Evolutionary conservation across 1,284 basidiomycete species (phyloP).

Genomic region (Cutaneotrichosporon dermatis): DNA sequence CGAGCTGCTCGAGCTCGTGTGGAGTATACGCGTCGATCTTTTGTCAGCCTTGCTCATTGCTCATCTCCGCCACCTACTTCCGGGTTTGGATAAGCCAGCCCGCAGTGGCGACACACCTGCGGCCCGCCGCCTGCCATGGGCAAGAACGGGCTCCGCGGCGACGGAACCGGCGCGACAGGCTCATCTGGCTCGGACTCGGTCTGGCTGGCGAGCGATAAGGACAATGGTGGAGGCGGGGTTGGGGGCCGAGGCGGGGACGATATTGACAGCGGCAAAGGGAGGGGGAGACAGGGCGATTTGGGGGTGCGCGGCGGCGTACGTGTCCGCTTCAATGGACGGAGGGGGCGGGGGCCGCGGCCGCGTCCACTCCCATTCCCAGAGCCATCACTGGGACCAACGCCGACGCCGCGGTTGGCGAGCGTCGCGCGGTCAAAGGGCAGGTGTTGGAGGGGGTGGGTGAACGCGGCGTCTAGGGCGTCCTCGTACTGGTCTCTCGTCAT

Average conservation of each 20-base stretch:
- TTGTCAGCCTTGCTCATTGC: not conserved
- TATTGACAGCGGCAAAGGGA: not conserved
- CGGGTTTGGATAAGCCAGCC: not conserved
- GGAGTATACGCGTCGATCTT: conserved; percentile 4
- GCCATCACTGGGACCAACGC: too few species aligned
- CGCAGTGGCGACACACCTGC: not conserved
- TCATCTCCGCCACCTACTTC: not conserved
- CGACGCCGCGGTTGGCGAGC: too few species aligned
- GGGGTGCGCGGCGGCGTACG: not conserved
- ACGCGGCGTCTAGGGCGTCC: not conserved
- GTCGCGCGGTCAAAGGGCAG: not conserved
- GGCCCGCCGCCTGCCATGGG: not conserved
- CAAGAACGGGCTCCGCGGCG: too few species aligned
- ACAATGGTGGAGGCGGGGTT: too few species aligned
- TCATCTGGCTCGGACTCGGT: too few species aligned
- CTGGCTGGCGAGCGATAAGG: too few species aligned
- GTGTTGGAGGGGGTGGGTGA: not conserved
- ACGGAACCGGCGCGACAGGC: too few species aligned
- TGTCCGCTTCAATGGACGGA: not conserved
- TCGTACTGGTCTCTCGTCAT: not conserved
- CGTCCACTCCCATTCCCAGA: not conserved
- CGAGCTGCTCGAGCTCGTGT: conserved; percentile 8
- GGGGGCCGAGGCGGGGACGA: not conserved
- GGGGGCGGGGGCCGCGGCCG: not conserved
- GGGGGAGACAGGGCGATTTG: not conserved